Percentiles rank a stretch among this genome's conserved stretches.
These are phyloP conservation scores for Aspergillus sp. DNA, from an alignment of 2,329 filamentous ascomycete species.

Conservation along the genomic window DNA sequence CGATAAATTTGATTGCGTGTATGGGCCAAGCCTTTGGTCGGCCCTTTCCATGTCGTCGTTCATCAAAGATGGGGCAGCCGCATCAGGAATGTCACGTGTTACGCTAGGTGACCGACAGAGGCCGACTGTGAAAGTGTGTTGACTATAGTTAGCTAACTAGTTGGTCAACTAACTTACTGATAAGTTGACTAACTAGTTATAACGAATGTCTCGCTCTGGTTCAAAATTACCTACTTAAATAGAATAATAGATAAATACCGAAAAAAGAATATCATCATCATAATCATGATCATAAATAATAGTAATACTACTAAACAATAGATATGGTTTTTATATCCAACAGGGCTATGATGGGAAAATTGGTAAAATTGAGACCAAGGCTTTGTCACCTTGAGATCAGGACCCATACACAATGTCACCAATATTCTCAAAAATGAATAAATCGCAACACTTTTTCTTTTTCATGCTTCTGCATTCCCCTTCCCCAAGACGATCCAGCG, in stretches of 20 bases:
- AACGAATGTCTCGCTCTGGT: too few species aligned
- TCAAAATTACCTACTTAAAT: too few species aligned
- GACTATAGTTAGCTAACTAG: too few species aligned
- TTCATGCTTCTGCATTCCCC: conserved; percentile 25
- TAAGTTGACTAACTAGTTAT: too few species aligned
- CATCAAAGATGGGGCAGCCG: conserved; percentile 6
- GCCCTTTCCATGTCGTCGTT: conserved; percentile 3
- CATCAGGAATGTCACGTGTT: conserved; percentile 18
- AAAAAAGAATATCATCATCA: background rate
- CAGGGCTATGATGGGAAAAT: conserved; percentile 12
- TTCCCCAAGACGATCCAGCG: conserved; percentile 42
- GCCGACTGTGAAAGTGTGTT: too few species aligned
- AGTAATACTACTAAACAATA: conserved; percentile 17
- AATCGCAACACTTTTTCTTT: conserved; percentile 20
- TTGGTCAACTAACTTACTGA: too few species aligned
- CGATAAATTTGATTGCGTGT: background rate
- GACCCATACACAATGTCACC: conserved; percentile 10
- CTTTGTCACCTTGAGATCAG: background rate
- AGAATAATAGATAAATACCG: background rate
- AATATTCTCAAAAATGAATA: conserved; percentile 17
- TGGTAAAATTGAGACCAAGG: background rate
- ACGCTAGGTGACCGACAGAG: background rate
- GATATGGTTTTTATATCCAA: conserved; percentile 20
- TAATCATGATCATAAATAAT: conserved; percentile 11
- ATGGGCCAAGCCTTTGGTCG: background rate